Conservation (phyloP, 208 protist species). For the Trypanosoma brucei region DNA sequence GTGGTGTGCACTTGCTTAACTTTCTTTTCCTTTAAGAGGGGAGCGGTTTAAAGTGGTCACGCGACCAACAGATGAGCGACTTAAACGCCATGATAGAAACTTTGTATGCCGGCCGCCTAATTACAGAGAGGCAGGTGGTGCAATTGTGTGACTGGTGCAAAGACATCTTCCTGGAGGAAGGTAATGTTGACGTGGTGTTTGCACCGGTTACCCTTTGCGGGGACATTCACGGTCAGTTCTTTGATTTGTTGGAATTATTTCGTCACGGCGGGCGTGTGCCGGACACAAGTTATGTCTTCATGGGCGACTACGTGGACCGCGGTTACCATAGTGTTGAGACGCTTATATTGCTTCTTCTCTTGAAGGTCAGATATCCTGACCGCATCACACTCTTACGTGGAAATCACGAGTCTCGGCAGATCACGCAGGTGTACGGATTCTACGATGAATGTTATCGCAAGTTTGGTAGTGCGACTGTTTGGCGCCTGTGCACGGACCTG, state of each 20-base stretch:
- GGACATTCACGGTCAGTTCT: constrained; percentile 99
- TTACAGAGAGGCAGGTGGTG: constrained; percentile 86
- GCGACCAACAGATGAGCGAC: constrained; percentile 17
- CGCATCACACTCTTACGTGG: constrained; percentile 88
- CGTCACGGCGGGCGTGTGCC: constrained; percentile 89
- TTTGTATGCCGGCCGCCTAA: constrained; percentile 90
- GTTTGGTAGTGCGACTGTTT: constrained; percentile 87
- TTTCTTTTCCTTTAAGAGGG: no score
- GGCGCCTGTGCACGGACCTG: constrained; percentile 82
- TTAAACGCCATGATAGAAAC: constrained; percentile 62
- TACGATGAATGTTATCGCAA: constrained; percentile 95
- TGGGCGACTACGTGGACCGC: constrained; percentile 68
- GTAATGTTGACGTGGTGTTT: constrained; percentile 94
- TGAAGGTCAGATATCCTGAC: constrained; percentile 93
- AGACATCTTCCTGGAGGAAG: constrained; percentile 86
- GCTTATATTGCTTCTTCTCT: constrained; percentile 84
- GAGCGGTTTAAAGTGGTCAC: no score
- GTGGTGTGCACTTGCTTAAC: no score
- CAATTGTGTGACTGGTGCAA: constrained; percentile 87
- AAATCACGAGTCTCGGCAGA: constrained; percentile 3
- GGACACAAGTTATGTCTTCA: constrained; percentile 84
- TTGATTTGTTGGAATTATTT: constrained; percentile 97
- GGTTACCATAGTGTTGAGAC: constrained; percentile 93
- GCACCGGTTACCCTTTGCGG: constrained; percentile 98
- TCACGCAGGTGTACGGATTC: constrained; percentile 94